Conservation (phyloP, 2,329 filamentous ascomycete species). For the Myriosclerotinia curreyana region DNA sequence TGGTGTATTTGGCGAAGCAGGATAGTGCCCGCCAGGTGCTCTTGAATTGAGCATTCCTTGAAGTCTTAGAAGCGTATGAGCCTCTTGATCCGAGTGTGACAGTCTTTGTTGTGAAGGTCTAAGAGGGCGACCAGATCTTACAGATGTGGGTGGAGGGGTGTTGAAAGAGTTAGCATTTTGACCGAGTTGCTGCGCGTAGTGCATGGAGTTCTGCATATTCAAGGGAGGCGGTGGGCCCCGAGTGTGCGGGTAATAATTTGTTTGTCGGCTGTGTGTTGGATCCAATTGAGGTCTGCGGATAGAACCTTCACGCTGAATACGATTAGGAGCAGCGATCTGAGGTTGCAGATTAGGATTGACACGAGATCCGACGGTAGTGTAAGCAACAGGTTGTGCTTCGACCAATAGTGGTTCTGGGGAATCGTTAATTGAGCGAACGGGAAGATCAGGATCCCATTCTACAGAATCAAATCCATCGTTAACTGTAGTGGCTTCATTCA, state of each 20-base stretch:
- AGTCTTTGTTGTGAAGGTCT: conserved; percentile 18
- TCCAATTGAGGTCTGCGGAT: conserved; percentile 35
- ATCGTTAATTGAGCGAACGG: conserved; percentile 28
- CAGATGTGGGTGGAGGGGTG: conserved; percentile 17
- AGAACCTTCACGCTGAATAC: conserved; percentile 40
- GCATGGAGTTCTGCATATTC: conserved; percentile 36
- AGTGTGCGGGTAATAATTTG: conserved; percentile 28
- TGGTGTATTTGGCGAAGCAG: conserved; percentile 7
- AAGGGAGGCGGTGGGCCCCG: conserved; percentile 32
- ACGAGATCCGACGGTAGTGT: conserved; percentile 40
- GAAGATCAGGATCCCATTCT: conserved; percentile 37
- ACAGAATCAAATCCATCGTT: conserved; percentile 37
- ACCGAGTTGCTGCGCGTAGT: conserved; percentile 36
- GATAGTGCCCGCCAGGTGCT: neutral
- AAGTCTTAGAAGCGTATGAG: conserved; percentile 19
- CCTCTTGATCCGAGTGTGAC: conserved; percentile 23
- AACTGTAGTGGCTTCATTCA: neutral
- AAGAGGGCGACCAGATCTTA: conserved; percentile 17
- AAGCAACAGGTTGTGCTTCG: conserved; percentile 36
- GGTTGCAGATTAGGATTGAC: conserved; percentile 36
- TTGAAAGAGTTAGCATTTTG: conserved; percentile 24
- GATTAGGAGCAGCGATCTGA: conserved; percentile 38
- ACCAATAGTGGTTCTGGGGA: conserved; percentile 36
- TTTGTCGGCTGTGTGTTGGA: conserved; percentile 28
- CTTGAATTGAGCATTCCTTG: conserved; percentile 18